Evolutionary conservation across 169 alveolate genomes (phyloP).

Genomic region (Perkinsus chesapeaki): DNA sequence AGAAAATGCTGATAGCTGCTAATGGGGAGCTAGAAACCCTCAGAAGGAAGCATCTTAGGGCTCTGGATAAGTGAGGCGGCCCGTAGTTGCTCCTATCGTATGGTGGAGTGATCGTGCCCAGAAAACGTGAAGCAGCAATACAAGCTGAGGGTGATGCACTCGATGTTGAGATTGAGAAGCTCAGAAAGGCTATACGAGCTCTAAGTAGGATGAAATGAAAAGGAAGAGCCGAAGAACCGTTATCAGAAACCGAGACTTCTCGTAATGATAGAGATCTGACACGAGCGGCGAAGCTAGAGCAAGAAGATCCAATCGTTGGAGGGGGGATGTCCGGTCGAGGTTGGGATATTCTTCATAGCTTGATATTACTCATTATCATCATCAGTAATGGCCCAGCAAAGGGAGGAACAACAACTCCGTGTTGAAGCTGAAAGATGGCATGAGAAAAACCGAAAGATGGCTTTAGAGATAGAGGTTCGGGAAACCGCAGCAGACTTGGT

Average conservation of each 20-base stretch:
- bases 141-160: background rate
- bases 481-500: background rate
- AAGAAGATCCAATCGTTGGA: background rate
- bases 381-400: background rate
- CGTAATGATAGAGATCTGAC: background rate
- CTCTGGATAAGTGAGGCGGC: background rate
- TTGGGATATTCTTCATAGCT: background rate
- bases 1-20: background rate
- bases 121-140: background rate
- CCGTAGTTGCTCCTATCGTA: background rate
- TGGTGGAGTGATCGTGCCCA: background rate
- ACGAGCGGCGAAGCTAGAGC: background rate
- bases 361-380: background rate
- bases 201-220: background rate
- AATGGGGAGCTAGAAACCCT: background rate
- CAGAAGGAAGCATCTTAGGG: background rate
- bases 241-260: background rate
- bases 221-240: background rate
- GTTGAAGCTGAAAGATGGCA: background rate
- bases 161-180: background rate
- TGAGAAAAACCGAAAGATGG: background rate
- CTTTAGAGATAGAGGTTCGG: background rate
- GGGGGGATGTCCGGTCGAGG: background rate
- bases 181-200: background rate
- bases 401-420: background rate